These are phyloP conservation scores for Fonsecaea multimorphosa DNA, from an alignment of 2,329 filamentous ascomycete species.

Conservation along the genomic window DNA sequence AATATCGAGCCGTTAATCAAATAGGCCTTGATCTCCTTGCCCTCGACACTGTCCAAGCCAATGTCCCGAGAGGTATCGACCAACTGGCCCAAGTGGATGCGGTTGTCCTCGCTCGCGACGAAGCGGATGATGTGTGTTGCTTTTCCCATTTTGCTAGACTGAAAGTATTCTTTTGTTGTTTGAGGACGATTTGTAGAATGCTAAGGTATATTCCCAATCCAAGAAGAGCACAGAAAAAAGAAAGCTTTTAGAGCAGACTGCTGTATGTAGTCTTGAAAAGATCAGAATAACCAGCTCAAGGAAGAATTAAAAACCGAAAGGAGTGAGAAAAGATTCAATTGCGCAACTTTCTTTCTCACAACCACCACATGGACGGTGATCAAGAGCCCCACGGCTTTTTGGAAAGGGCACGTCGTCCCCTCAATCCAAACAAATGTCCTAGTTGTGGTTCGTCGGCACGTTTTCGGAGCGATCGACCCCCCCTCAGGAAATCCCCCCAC, in stretches of 20 bases:
- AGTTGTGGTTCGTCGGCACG: neutral
- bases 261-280: neutral
- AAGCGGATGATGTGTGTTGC: conserved; percentile 54
- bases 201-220: no score
- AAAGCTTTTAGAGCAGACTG: neutral
- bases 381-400: neutral
- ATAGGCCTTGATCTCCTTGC: conserved; percentile 45
- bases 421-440: conserved; percentile 2
- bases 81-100: conserved; percentile 50
- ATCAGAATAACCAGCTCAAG: neutral
- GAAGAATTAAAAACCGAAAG: neutral
- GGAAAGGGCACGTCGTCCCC: neutral
- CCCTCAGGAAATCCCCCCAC: conserved; percentile 5
- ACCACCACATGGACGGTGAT: neutral
- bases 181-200: neutral
- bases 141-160: conserved; percentile 25
- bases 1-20: conserved; percentile 47
- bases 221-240: neutral
- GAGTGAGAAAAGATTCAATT: neutral
- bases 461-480: neutral
- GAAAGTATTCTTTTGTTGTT: neutral
- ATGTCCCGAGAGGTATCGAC: conserved; percentile 46
- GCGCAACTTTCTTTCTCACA: neutral
- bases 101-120: conserved; percentile 51
- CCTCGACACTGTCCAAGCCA: conserved; percentile 45